Percentiles rank a stretch among this genome's conserved stretches.
Evolutionary conservation across 306 rosid genomes (phyloP).

Genomic region (Potentilla sterilis): DNA sequence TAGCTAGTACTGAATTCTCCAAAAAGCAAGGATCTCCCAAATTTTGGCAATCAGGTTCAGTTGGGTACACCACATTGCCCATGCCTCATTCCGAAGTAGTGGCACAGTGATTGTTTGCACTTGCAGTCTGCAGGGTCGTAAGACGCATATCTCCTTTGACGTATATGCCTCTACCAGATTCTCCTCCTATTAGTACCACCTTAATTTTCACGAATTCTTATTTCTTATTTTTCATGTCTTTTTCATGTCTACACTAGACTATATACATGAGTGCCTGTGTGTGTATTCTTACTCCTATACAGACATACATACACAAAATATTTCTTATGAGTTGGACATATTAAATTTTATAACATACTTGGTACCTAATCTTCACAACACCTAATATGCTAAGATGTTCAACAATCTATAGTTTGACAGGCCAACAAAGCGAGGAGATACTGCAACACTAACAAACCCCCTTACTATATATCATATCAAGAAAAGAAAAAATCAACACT

Average conservation of each 20-base stretch:
- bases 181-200: not conserved
- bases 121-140: not conserved
- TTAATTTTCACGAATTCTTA: not conserved
- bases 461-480: not conserved
- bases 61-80: conserved; percentile 12
- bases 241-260: not conserved
- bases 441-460: not conserved
- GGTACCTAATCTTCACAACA: not conserved
- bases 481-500: not conserved
- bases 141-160: not conserved
- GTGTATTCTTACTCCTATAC: not conserved
- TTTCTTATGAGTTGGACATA: not conserved
- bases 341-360: not conserved
- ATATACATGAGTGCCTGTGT: not conserved
- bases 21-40: conserved; percentile 19
- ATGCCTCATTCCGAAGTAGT: not conserved
- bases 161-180: not conserved
- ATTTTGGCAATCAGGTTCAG: conserved; percentile 20
- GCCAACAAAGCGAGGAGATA: conserved; percentile 7
- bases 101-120: not conserved
- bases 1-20: conserved; percentile 13
- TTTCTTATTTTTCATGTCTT: not conserved
- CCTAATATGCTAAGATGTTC: not conserved
- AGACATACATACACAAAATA: not conserved
- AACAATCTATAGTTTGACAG: not conserved